Base-by-base conservation (phyloP, 176 grass and related monocot species). In the Avena eriantha region DNA sequence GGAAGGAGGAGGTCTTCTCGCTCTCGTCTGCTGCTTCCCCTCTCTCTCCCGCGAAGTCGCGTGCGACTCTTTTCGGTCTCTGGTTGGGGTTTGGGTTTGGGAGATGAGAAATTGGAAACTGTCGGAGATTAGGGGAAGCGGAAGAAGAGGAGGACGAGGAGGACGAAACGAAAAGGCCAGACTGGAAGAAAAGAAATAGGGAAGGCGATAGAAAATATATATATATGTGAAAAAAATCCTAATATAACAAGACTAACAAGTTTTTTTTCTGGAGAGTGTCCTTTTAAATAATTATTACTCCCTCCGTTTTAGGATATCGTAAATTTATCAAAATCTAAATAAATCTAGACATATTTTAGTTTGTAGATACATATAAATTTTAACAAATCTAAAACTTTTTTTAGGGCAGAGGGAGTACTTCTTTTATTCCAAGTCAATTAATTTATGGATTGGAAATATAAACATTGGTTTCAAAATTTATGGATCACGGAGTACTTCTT, bases 81-180 rank as follows among this genome's bases (percentile, higher is more conserved):
- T 15, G 58, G 73, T 43, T 78, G 73, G 87, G 87, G 82, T 77
- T 86, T 77, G 78, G 73, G 80, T 64, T 83, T 79, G 81, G 79
- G 54, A 11, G 58, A 68, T 66, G 76, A 18, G 81, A 83, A 91
- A 84, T 85, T 80, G 61, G 66, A 46, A 82, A 85, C 82, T 82
- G 90, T 82, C 86, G 85, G 81, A 84, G 89, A 81, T 64, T 81
- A 36, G 69, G 77, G 53, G 76, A 60, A 34, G 72, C 48, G 72
- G 85, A 76, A 14, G 85, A 76, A 18, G 85, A 73, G 4, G 80
- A 49, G 15, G 80, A 46, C 16, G 79, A 65, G 49, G 56, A 63
- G 47, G 31, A 67, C 31, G 12, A 51, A 18, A 43, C 16, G 9
- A 41, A 80, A 56, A 31, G 14, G 63, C 23, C 3, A 71, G 10